Evolutionary conservation across 352 stramenopile species (phyloP).

Genomic region (Pythium apleroticum): DNA sequence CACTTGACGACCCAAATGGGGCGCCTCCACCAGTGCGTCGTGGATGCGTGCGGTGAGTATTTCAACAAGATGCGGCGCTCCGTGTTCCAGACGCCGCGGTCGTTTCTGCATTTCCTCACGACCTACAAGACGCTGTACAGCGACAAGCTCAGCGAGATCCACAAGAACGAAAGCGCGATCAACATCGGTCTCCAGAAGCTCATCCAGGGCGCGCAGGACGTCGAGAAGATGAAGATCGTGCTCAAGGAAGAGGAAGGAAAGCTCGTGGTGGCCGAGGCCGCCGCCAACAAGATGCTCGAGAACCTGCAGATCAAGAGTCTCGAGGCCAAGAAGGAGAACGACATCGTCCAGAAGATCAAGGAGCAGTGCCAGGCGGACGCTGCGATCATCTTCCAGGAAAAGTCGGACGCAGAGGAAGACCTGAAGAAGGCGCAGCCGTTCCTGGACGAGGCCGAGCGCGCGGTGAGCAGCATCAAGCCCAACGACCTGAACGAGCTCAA

Average conservation of each 20-base stretch:
- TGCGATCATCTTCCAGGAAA: constrained; percentile 76
- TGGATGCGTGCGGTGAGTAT: constrained; percentile 68
- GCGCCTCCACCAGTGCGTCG: constrained; percentile 68
- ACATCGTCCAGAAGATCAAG: constrained; percentile 87
- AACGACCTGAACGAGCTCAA: constrained; percentile 93
- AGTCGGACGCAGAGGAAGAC: constrained; percentile 85
- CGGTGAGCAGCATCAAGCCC: constrained; percentile 85
- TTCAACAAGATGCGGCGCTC: constrained; percentile 74
- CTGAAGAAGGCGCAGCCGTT: constrained; percentile 90
- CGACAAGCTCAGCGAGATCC: constrained; percentile 75
- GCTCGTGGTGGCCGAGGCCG: constrained; percentile 74
- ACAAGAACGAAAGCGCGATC: constrained; percentile 78
- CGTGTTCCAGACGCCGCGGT: constrained; percentile 89
- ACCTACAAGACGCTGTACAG: constrained; percentile 80
- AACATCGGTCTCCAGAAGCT: constrained; percentile 89
- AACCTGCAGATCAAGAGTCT: constrained; percentile 72
- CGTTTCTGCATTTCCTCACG: constrained; percentile 84
- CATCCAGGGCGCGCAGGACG: constrained; percentile 80
- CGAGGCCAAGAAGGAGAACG: constrained; percentile 90
- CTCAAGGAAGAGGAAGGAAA: constrained; percentile 89
- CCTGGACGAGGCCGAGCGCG: constrained; percentile 86
- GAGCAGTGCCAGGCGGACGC: constrained; percentile 83
- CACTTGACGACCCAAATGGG: constrained; percentile 73
- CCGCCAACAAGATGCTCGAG: constrained; percentile 85
- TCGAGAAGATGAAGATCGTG: constrained; percentile 90